Conservation (phyloP, 208 protist species). For the Acanthamoeba culbertsoni region DNA sequence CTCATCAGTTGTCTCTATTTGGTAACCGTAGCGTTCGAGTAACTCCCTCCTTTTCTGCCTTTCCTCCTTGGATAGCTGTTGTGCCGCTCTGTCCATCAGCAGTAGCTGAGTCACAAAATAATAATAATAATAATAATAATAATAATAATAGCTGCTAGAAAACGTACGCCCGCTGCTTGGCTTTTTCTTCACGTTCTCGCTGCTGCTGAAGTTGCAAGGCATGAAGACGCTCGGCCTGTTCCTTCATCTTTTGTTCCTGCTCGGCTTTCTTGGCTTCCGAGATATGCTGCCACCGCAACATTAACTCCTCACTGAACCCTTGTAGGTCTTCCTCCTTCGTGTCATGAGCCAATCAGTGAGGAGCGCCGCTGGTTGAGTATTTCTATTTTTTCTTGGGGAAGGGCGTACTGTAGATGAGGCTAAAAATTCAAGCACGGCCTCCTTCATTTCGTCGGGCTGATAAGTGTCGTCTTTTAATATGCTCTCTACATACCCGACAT, state of each 20-base stretch:
- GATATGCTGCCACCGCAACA: background rate
- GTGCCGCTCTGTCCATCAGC: background rate
- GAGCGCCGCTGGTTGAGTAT: background rate
- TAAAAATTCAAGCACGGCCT: background rate
- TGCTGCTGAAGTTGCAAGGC: background rate
- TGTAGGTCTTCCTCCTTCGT: background rate
- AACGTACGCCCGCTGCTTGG: background rate
- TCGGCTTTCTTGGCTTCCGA: background rate
- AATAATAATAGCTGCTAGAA: background rate
- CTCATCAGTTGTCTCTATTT: background rate
- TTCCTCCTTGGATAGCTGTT: background rate
- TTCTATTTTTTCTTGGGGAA: background rate
- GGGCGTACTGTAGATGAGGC: background rate
- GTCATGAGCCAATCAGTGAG: background rate
- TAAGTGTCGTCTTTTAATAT: background rate
- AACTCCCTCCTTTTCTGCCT: background rate
- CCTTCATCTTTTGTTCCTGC: background rate
- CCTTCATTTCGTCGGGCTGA: background rate
- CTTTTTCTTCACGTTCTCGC: background rate
- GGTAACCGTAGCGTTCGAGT: background rate
- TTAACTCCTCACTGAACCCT: background rate
- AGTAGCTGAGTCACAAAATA: background rate
- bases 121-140: background rate
- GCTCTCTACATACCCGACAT: background rate
- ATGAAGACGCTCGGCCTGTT: background rate